phyloP scores from a whole-genome alignment of 176 grass and related monocot genomes.

The Eremochloa ophiuroides region DNA sequence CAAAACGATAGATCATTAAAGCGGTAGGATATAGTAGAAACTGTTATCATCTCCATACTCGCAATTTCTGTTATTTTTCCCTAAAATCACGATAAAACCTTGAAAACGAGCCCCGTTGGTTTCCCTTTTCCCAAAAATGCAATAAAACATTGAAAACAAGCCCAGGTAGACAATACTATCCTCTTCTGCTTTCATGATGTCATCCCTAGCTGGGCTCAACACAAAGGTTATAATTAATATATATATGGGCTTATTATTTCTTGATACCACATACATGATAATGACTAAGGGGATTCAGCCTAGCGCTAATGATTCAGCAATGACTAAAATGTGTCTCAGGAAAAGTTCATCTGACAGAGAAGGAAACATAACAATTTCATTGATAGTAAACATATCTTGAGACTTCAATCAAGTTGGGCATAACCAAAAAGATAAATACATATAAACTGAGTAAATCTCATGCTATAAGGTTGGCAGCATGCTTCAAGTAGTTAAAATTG shows the following conservation, averaged over 20 bases:
- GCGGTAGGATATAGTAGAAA: no score
- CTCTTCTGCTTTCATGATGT: no score
- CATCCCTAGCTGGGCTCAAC: no score
- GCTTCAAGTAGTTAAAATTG: not conserved
- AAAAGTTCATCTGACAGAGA: not conserved
- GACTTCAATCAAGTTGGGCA: not conserved
- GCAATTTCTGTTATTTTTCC: no score
- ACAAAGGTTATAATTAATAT: no score
- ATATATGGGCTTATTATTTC: not conserved
- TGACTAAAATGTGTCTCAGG: not conserved
- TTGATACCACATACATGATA: not conserved
- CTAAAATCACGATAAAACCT: no score
- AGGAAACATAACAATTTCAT: not conserved
- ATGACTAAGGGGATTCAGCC: not conserved
- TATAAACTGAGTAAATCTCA: not conserved
- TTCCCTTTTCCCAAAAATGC: no score
- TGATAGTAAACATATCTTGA: not conserved
- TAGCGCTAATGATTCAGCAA: not conserved
- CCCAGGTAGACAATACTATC: no score
- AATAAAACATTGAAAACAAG: no score
- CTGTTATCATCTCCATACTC: no score
- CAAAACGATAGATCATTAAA: no score
- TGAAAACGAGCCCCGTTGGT: no score
- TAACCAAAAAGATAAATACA: not conserved
- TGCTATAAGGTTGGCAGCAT: not conserved